Evolutionary conservation across 2,329 filamentous ascomycete species (phyloP), one percentile per base, ranked within the genome.

Genomic region (Diplocarpon rosae): DNA sequence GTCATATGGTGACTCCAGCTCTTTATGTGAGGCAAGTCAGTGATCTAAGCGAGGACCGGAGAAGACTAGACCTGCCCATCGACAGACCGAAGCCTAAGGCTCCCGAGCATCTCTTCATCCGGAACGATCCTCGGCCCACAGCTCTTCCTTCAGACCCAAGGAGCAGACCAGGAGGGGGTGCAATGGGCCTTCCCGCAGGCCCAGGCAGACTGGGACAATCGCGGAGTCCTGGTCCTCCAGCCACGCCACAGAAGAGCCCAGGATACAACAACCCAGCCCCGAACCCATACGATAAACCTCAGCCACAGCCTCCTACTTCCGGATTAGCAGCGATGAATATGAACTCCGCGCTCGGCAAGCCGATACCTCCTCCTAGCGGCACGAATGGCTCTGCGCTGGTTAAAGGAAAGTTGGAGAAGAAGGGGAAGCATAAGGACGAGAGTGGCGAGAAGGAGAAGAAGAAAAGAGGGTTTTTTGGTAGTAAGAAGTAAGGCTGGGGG

Each of bases 1-100:
- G 84, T 17, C 92, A 98, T 61, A 95, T 98, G 89, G 70, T 94
- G 37, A 92, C 81, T 0, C 90, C 92, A 0, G 70, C 77, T 34
- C 71, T 93, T 15, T 98, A 89, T 62, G 66, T 95, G 29, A 79
- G 84, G 32, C 89, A 96, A 62, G 67, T 95, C 1, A 76, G 78
- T 14, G 88, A 95, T 58, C 71, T 96, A 12, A 83, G 80, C 49
- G 73, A 77, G 30, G 83, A 88, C 57, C 82, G 81, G 58, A 75
- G 84, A 42, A 74, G 78, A 37, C 72, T 98, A 13, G 80, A 87
- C 55, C 75, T 98, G 5, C 92, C 90, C 1, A 71, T 81, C 45
- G 88, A 95, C 50, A 73, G 80, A 32, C 86, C 87, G 2, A 80
- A 81, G 57, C 83, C 79, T n/a, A 80, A 82, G 49, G 85, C 89